phyloP scores from a whole-genome alignment of 192 early-diverging fungal species.

The Coemansia sp. region DNA sequence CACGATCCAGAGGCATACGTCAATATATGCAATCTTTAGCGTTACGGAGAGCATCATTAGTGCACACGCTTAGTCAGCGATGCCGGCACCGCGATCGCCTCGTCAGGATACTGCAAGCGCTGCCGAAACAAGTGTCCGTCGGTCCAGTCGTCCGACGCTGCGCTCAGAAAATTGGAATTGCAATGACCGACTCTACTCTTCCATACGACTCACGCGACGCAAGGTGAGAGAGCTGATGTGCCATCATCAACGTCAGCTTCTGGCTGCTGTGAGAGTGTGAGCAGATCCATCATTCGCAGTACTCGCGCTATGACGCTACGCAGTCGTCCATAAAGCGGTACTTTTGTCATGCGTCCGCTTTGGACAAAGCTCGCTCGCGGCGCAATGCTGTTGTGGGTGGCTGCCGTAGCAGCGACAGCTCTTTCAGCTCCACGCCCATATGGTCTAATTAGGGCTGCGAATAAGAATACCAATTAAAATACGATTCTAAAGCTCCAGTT shows the following conservation, averaged over 20 bases:
- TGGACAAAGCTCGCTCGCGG: constrained; percentile 19
- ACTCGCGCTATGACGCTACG: constrained; percentile 50
- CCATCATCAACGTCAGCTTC: constrained; percentile 23
- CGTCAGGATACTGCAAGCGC: constrained; percentile 47
- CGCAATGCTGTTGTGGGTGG: background rate
- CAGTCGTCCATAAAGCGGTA: constrained; percentile 52
- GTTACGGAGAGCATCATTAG: constrained; percentile 67
- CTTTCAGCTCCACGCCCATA: background rate
- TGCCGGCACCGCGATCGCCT: constrained; percentile 46
- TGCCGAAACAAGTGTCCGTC: constrained; percentile 51
- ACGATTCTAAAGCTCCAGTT: too few relatives aligned
- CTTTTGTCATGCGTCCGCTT: constrained; percentile 50
- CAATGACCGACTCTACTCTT: constrained; percentile 30
- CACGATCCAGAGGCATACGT: constrained; percentile 63
- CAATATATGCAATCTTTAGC: constrained; percentile 68
- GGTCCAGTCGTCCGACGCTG: constrained; percentile 48
- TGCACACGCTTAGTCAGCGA: constrained; percentile 56
- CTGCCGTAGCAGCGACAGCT: constrained; percentile 4
- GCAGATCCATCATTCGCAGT: constrained; percentile 48
- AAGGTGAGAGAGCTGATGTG: constrained; percentile 30
- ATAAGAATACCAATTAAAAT: too few relatives aligned
- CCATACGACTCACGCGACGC: constrained; percentile 26
- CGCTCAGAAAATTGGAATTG: constrained; percentile 51
- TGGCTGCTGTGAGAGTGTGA: constrained; percentile 24
- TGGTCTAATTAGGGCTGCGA: background rate